Conservation (phyloP, 139 green algal genomes). For the Micractinium sp. region DNA sequence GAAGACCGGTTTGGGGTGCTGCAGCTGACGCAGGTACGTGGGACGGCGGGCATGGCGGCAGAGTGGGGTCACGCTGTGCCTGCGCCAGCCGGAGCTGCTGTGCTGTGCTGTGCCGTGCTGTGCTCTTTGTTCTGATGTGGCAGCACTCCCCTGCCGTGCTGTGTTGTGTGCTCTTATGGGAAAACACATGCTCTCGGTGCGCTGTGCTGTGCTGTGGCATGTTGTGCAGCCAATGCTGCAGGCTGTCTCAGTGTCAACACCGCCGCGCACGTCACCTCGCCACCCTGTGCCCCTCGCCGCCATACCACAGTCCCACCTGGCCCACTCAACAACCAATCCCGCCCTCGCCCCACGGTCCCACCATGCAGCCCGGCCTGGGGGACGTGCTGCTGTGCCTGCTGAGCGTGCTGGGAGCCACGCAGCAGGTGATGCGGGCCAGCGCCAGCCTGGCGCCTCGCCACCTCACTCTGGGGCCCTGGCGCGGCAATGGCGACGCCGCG, state of each 20-base stretch:
- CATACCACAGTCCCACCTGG: too few relatives aligned
- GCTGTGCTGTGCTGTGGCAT: too few relatives aligned
- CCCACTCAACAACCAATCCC: too few relatives aligned
- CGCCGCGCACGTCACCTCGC: background rate
- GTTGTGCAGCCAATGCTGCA: too few relatives aligned
- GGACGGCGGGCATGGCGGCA: too few relatives aligned
- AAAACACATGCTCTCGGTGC: background rate
- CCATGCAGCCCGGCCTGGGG: conserved; percentile 11
- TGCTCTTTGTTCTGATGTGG: too few relatives aligned
- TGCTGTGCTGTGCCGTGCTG: too few relatives aligned
- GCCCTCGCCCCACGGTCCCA: background rate
- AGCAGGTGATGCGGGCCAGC: conserved; percentile 12
- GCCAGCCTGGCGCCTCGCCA: conserved; percentile 23
- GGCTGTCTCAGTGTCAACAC: background rate
- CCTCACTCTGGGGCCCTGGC: conserved; percentile 32
- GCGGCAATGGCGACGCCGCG: conserved; percentile 19
- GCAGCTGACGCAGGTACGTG: conserved; percentile 32
- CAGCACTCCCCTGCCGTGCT: too few relatives aligned
- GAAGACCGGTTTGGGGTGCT: conserved; percentile 50
- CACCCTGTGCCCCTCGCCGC: background rate
- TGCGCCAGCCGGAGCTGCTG: too few relatives aligned
- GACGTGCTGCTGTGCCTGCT: conserved; percentile 45
- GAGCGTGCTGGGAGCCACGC: conserved; percentile 21
- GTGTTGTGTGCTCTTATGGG: too few relatives aligned
- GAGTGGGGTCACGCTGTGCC: too few relatives aligned